phyloP scores from a whole-genome alignment of 352 stramenopile genomes.

The Pythium apleroticum region DNA sequence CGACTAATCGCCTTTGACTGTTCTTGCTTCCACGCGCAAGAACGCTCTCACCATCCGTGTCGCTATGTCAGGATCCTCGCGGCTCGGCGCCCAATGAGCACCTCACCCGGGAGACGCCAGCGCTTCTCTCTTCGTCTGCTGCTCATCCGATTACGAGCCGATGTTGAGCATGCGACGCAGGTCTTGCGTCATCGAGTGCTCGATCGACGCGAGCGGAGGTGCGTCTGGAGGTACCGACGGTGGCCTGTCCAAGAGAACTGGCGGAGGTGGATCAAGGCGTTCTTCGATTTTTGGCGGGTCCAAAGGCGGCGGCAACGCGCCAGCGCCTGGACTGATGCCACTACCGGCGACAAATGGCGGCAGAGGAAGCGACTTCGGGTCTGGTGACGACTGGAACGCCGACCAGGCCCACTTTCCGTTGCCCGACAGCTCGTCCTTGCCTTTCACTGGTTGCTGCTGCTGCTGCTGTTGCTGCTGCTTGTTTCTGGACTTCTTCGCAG shows the following conservation, averaged over 20 bases:
- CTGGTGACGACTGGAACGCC: constrained; percentile 79
- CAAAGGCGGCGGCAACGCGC: constrained; percentile 29
- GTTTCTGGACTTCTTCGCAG: constrained; percentile 7
- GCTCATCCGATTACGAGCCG: constrained; percentile 26
- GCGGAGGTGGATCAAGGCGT: constrained; percentile 14
- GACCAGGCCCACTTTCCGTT: constrained; percentile 83
- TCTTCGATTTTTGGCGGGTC: constrained; percentile 29
- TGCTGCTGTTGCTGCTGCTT: constrained; percentile 12
- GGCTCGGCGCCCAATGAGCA: neutral
- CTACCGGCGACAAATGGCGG: constrained; percentile 59
- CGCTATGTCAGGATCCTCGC: neutral
- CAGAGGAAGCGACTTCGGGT: constrained; percentile 68
- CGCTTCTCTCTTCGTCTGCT: constrained; percentile 26
- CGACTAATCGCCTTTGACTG: neutral
- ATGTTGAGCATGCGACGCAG: constrained; percentile 83
- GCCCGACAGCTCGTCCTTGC: constrained; percentile 53
- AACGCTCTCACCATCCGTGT: neutral
- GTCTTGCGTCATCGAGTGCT: constrained; percentile 80
- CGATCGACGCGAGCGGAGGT: constrained; percentile 34
- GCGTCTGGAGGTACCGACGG: constrained; percentile 35
- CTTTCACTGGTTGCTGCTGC: constrained; percentile 31
- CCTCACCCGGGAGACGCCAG: neutral
- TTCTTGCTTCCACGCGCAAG: neutral
- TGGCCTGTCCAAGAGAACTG: constrained; percentile 24
- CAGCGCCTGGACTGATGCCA: constrained; percentile 15